Evolutionary conservation across 2,329 filamentous ascomycete genomes (phyloP).

Genomic region (Byssochlamys sp.): DNA sequence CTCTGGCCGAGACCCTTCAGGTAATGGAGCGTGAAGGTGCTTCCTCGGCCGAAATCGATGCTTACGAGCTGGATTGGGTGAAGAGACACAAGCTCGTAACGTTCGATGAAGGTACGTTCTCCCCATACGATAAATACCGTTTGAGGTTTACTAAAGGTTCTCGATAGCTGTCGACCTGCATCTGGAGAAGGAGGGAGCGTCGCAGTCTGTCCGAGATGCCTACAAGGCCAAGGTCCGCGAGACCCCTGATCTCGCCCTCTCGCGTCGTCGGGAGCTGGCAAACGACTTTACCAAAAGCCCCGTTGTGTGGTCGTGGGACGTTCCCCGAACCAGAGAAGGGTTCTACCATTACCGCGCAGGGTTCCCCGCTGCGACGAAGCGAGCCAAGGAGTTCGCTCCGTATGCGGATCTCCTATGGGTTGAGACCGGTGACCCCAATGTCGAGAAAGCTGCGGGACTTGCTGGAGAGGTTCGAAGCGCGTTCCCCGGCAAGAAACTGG

Average conservation of each 20-base stretch:
- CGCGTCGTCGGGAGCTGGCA: slow-evolving; percentile 65
- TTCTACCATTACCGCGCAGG: slow-evolving; percentile 50
- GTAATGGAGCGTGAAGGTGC: slow-evolving; percentile 78
- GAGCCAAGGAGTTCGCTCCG: slow-evolving; percentile 79
- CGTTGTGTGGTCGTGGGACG: slow-evolving; percentile 80
- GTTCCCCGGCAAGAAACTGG: slow-evolving; percentile 73
- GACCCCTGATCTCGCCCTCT: slow-evolving; percentile 67
- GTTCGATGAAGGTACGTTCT: slow-evolving; percentile 63
- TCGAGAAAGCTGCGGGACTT: slow-evolving; percentile 65
- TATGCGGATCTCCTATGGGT: slow-evolving; percentile 95
- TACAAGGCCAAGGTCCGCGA: slow-evolving; percentile 56
- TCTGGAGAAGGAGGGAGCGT: slow-evolving; percentile 56
- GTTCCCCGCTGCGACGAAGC: slow-evolving; percentile 79
- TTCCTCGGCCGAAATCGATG: slow-evolving; percentile 68
- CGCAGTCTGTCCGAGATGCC: slow-evolving; percentile 53
- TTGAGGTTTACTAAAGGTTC: slow-evolving; percentile 6
- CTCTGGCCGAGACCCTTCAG: slow-evolving; percentile 79
- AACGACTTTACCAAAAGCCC: slow-evolving; percentile 55
- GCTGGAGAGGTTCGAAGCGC: slow-evolving; percentile 62
- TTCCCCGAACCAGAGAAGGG: slow-evolving; percentile 84
- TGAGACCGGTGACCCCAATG: slow-evolving; percentile 82
- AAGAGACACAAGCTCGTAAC: slow-evolving; percentile 75
- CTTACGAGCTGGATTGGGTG: slow-evolving; percentile 79
- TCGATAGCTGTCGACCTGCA: slow-evolving; percentile 60
- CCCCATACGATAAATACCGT: background rate